phyloP scores from a whole-genome alignment of 2,329 filamentous ascomycete genomes.

The Trichoderma harzianum region DNA sequence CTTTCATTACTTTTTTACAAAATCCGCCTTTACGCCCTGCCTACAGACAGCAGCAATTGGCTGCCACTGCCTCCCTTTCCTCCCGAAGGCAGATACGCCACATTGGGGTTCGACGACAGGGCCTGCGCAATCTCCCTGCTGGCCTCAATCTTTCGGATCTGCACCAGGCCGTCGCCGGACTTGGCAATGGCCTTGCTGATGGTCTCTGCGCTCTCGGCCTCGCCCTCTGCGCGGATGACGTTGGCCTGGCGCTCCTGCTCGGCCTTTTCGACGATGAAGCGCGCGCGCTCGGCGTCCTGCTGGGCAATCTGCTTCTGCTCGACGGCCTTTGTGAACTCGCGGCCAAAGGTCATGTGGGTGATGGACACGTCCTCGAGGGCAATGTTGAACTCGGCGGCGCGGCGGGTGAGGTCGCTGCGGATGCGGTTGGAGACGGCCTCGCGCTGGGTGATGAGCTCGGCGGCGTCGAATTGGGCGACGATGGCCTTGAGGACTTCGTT shows the following conservation, averaged over 20 bases:
- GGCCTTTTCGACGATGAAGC: constrained; percentile 97
- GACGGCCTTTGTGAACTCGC: constrained; percentile 97
- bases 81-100: constrained; percentile 79
- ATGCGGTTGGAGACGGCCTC: constrained; percentile 96
- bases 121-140: constrained; percentile 93
- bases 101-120: constrained; percentile 85
- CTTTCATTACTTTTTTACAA: constrained; percentile 21
- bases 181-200: constrained; percentile 93
- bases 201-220: constrained; percentile 93
- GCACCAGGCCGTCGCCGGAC: constrained; percentile 86
- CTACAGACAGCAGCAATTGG: constrained; percentile 54
- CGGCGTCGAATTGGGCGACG: constrained; percentile 97
- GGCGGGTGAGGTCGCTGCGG: constrained; percentile 84
- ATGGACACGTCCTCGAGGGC: constrained; percentile 98
- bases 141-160: constrained; percentile 96
- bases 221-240: constrained; percentile 96
- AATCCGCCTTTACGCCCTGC: constrained; percentile 34
- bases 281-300: constrained; percentile 94
- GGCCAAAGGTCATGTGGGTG: constrained; percentile 99
- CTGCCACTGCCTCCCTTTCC: constrained; percentile 57
- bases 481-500: constrained; percentile 99
- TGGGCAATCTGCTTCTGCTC: constrained; percentile 99
- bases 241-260: constrained; percentile 99
- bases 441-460: constrained; percentile 97
- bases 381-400: constrained; percentile 97